Evolutionary conservation across 257 asterid species (phyloP).

Genomic region (Solanum pennellii): DNA sequence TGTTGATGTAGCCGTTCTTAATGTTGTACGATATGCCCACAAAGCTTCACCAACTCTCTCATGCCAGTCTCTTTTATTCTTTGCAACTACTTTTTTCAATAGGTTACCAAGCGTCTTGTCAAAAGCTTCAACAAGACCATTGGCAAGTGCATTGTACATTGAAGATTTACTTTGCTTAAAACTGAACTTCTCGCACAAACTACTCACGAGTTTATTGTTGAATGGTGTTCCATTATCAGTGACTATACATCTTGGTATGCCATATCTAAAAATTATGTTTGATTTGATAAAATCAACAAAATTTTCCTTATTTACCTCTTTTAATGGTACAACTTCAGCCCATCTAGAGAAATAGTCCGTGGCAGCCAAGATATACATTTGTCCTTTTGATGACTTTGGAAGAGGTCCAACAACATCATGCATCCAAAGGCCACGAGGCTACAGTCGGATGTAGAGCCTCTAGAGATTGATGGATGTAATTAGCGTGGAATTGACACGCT

Average conservation of each 20-base stretch:
- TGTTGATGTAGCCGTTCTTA: too few relatives aligned
- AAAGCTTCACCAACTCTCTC: neutral
- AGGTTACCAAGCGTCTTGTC: neutral
- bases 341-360: too few relatives aligned
- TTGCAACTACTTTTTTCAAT: neutral
- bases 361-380: too few relatives aligned
- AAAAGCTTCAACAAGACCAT: neutral
- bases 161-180: neutral
- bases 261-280: too few relatives aligned
- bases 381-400: too few relatives aligned
- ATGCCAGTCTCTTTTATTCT: neutral
- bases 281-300: too few relatives aligned
- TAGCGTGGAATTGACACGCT: neutral
- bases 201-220: neutral
- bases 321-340: too few relatives aligned
- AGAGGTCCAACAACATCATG: neutral
- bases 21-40: neutral
- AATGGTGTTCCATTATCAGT: neutral
- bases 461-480: neutral
- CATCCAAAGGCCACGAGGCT: neutral
- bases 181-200: too few relatives aligned
- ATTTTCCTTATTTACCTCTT: too few relatives aligned
- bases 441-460: neutral
- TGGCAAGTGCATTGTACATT: neutral
- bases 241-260: too few relatives aligned